Evolutionary conservation across 2,329 filamentous ascomycete genomes (phyloP), one percentile per base, ranked within the genome.

Genomic region (Fusarium napiforme): DNA sequence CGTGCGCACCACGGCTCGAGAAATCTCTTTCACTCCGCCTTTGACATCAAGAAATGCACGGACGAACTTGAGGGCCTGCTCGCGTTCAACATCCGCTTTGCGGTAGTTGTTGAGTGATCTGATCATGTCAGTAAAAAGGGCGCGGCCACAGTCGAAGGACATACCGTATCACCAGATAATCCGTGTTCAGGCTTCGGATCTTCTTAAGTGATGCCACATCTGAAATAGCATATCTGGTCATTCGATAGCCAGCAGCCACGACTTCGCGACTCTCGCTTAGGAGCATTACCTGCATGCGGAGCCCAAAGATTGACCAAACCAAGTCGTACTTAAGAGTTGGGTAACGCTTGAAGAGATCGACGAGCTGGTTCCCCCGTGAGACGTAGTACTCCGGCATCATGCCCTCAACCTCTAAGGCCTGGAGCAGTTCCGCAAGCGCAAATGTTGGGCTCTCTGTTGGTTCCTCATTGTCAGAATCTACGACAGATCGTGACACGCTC

Each of bases 301-400:
- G 84, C 4, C 97, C 96, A 82, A 99, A 99, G 4, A 97, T 92
- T 8, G 95, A 93, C 96, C 96, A 99, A 3, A 94, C 95, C 55
- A 99, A 85, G 82, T 99, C 97, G 81, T 98, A 98, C 80, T 99
- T 99, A 64, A 99, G 87, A 3, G 94, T 96, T 3, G 95, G 94
- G 82, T 98, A 91, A 60, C 94, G 89, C 81, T 96, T 97, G 84
- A 99, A 97, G n/a, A 99, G 87, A 71, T 97, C 93, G n/a, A 98
- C 96, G 14, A 99, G 87, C 73, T 90, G 93, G 80, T 99, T 99
- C 32, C 95, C 95, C 70, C 94, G 91, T 67, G 93, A 93, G 59
- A 99, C 96, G 79, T 99, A 99, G 83, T 97, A 98, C 82, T 98
- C 96, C 1, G 96, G 92, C 47, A 91, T 89, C 91, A 98, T 93